phyloP scores from a whole-genome alignment of 2,329 filamentous ascomycete species.

The Neoascochyta sp. region DNA sequence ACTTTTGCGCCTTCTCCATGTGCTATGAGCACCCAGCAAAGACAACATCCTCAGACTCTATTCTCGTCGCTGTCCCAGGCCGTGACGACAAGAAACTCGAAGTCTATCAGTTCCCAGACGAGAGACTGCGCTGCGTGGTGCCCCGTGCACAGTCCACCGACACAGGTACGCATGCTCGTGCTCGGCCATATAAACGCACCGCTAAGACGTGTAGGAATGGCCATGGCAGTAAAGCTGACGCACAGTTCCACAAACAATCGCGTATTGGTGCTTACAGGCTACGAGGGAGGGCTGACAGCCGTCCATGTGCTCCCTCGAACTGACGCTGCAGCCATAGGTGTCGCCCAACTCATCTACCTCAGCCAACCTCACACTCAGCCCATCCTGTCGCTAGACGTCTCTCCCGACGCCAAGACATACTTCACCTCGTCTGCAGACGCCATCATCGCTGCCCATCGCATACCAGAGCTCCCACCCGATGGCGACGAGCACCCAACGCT shows the following conservation, averaged over 20 bases:
- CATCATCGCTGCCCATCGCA: conserved; percentile 69
- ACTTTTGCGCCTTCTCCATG: conserved; percentile 82
- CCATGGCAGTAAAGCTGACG: conserved; percentile 68
- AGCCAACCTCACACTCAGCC: conserved; percentile 72
- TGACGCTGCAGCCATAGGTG: conserved; percentile 24
- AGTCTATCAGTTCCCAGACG: conserved; percentile 76
- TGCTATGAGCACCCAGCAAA: conserved; percentile 37
- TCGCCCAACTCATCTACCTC: conserved; percentile 56
- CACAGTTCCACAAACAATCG: conserved; percentile 17
- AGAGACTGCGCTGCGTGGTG: conserved; percentile 62
- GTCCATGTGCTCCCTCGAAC: conserved; percentile 55
- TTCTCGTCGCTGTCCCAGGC: conserved; percentile 73
- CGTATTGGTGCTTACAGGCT: conserved; percentile 69
- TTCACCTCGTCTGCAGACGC: conserved; percentile 82
- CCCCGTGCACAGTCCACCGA: conserved; percentile 43
- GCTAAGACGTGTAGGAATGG: conserved; percentile 65
- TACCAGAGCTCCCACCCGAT: conserved; percentile 44
- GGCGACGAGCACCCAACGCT: neutral
- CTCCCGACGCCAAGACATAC: conserved; percentile 53
- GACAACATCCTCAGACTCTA: conserved; percentile 16
- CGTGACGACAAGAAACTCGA: conserved; percentile 60
- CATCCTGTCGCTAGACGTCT: conserved; percentile 60
- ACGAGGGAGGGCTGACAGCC: conserved; percentile 77
- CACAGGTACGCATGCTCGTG: conserved; percentile 35
- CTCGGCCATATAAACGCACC: conserved; percentile 23